phyloP scores from a whole-genome alignment of 208 protist genomes.

The Leishmania mexicana region DNA sequence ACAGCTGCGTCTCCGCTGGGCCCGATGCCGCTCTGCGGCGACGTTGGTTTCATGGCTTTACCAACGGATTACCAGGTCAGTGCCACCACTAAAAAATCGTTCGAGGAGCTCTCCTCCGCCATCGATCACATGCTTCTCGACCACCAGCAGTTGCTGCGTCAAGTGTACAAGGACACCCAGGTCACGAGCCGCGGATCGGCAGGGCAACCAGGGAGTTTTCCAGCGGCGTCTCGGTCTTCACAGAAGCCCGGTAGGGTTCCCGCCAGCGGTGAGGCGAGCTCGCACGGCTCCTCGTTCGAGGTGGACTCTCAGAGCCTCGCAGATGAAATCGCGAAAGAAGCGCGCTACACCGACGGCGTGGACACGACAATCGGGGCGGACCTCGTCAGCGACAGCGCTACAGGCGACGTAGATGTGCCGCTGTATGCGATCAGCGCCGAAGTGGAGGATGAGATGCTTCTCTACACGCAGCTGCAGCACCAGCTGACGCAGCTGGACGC shows the following conservation, averaged over 20 bases:
- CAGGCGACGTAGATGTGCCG: neutral
- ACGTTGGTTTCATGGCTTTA: neutral
- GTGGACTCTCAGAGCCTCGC: neutral
- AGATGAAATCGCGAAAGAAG: neutral
- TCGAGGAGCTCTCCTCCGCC: slow-evolving; percentile 41
- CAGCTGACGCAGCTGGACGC: slow-evolving; percentile 49
- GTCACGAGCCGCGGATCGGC: neutral
- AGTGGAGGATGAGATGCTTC: slow-evolving; percentile 42
- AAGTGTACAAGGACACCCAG: slow-evolving; percentile 47
- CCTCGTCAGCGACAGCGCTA: neutral
- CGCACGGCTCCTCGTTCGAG: neutral
- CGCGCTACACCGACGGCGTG: neutral
- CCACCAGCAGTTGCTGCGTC: slow-evolving; percentile 58
- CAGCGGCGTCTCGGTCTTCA: neutral
- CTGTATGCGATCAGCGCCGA: neutral
- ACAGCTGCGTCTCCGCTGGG: neutral
- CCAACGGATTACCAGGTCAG: neutral
- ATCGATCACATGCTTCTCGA: slow-evolving; percentile 83
- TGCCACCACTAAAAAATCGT: slow-evolving; percentile 17
- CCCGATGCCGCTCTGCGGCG: neutral
- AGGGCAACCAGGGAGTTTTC: neutral
- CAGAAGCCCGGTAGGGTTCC: neutral
- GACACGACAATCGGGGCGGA: slow-evolving; percentile 13
- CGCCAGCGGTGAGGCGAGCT: neutral
- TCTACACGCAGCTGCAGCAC: slow-evolving; percentile 59